phyloP scores from a whole-genome alignment of 2,329 filamentous ascomycete species.

The Verticillium albo-atrum region DNA sequence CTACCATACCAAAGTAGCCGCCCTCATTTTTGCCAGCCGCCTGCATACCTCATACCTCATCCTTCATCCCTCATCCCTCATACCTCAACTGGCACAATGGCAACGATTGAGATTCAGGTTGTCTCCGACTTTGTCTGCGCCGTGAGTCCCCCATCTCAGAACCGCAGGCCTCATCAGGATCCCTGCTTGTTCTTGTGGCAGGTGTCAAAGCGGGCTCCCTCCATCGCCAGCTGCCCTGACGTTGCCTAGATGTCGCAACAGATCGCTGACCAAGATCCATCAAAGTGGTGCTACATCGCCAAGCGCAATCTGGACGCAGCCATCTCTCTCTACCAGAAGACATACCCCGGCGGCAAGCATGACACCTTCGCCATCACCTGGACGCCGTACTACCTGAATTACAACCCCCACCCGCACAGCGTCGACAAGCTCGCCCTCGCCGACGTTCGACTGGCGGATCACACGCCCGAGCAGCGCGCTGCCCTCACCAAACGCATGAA shows the following conservation, averaged over 20 bases:
- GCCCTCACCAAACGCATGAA: conserved; percentile 20
- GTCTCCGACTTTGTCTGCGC: conserved; percentile 26
- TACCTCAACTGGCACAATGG: conserved; percentile 4
- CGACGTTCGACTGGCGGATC: conserved; percentile 15
- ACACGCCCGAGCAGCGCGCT: conserved; percentile 19
- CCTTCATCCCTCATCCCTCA: no score
- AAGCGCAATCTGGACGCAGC: conserved; percentile 30
- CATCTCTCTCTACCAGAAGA: conserved; percentile 31
- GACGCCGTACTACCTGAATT: conserved; percentile 31
- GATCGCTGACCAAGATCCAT: no score
- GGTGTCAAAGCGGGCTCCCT: no score
- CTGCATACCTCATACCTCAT: no score
- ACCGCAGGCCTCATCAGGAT: no score
- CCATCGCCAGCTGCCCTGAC: no score
- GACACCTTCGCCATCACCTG: conserved; percentile 30
- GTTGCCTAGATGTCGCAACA: no score
- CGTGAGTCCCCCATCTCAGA: conserved; percentile 11
- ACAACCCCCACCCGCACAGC: conserved; percentile 15
- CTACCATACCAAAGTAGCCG: no score
- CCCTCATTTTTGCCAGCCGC: no score
- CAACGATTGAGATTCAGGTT: conserved; percentile 17
- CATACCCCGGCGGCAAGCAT: conserved; percentile 28
- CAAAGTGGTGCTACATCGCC: conserved; percentile 34
- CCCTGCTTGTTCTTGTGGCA: no score
- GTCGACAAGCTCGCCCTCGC: conserved; percentile 17